Conservation (phyloP, 306 rosid genomes). For the Cicer chorassanicum region DNA sequence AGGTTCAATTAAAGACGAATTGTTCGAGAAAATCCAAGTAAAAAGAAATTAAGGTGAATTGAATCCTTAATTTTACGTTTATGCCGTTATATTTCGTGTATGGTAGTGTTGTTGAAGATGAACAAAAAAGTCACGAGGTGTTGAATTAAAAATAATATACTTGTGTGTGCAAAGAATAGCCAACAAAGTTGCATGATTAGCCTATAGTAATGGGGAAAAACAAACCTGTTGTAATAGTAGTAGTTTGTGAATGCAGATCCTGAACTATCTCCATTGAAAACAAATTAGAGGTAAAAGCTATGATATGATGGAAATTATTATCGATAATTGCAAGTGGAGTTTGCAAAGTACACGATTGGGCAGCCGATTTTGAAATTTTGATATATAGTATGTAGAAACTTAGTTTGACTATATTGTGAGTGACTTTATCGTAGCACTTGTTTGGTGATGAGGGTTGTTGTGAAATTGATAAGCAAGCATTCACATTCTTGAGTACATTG, state of each 20-base stretch:
- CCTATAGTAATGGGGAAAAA: no score
- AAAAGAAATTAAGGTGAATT: no score
- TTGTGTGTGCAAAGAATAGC: slow-evolving; percentile 14
- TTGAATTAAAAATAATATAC: not conserved
- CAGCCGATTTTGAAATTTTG: slow-evolving; percentile 13
- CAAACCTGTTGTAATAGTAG: not conserved
- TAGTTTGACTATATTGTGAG: slow-evolving; percentile 18
- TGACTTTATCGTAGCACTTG: not conserved
- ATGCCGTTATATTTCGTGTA: no score
- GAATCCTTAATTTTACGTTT: no score
- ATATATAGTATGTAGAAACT: no score
- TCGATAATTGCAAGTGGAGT: slow-evolving; percentile 24
- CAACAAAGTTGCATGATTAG: not conserved
- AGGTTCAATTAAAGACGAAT: no score
- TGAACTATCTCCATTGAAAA: slow-evolving; percentile 51
- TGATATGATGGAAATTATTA: not conserved
- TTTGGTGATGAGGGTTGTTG: not conserved
- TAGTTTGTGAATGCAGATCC: slow-evolving; percentile 52
- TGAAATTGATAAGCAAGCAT: not conserved
- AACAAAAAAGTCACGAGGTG: no score
- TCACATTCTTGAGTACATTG: no score
- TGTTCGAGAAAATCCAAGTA: no score
- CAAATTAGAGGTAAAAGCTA: not conserved
- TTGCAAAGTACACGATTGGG: slow-evolving; percentile 2
- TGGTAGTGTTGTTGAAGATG: no score